phyloP scores from a whole-genome alignment of 495 filamentous ascomycete genomes.

The Annulohypoxylon maeteangense region DNA sequence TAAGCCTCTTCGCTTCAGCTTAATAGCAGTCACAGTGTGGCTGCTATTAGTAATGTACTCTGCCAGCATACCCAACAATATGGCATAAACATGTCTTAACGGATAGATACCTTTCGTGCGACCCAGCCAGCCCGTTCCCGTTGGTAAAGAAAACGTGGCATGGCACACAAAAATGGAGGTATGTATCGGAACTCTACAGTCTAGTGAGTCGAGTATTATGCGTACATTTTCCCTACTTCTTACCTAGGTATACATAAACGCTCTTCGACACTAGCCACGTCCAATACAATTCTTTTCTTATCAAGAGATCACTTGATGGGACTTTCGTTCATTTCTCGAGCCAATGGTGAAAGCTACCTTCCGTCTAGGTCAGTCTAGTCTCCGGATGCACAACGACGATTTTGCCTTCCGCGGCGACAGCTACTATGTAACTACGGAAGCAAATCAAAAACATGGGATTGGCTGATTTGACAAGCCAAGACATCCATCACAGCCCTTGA shows the following conservation, averaged over 20 bases:
- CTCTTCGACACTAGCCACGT: conserved; percentile 3
- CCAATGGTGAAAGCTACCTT: conserved; percentile 35
- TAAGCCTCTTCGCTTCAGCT: neutral
- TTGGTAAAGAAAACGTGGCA: conserved; percentile 38
- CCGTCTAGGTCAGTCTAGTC: conserved; percentile 39
- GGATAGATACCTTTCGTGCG: conserved; percentile 28
- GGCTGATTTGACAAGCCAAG: conserved; percentile 29
- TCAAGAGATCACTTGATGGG: conserved; percentile 22
- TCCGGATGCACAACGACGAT: conserved; percentile 31
- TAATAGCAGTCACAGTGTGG: neutral
- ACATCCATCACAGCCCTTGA: conserved; percentile 22
- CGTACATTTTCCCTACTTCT: neutral
- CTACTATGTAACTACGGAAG: conserved; percentile 26
- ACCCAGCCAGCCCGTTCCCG: conserved; percentile 16
- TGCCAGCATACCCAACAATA: neutral
- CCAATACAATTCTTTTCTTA: neutral
- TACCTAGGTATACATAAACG: too few relatives aligned
- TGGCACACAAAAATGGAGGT: conserved; percentile 18
- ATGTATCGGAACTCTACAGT: conserved; percentile 20
- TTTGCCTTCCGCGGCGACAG: conserved; percentile 28
- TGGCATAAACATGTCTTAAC: neutral
- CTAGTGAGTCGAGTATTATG: conserved; percentile 19
- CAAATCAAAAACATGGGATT: conserved; percentile 29
- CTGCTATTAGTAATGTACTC: neutral
- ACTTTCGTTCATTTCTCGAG: conserved; percentile 15